Base-by-base conservation (phyloP, 768 basidiomycete genomes). In the Tulasnella sp. region DNA sequence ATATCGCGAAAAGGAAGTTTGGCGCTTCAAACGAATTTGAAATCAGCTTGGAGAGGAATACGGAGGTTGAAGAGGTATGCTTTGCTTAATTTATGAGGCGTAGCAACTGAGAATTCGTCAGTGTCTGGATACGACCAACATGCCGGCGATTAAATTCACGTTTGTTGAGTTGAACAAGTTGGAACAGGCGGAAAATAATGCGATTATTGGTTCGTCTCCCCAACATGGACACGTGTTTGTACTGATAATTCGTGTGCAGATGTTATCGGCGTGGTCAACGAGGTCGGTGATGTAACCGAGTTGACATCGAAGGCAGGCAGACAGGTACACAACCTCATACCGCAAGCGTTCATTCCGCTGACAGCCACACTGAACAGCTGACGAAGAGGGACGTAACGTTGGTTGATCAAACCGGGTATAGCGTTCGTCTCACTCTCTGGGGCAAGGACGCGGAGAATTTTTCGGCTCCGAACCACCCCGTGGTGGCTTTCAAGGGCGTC, bases 1-100 rank as follows among this genome's bases (percentile, higher is more conserved):
- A 90, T 65, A 81, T 97, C 12, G 94, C 93, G 31, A 98, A 96
- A 74, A 97, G 92, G 72, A 93, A 96, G 70, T 99, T 94, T 69
- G 85, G 79, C 32, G 90, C 87, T 65, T 69, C 94, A 49, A 96
- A 93, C 66, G 93, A 98, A 66, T 98, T 97, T 65, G 93, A 98
- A 67, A 79, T 99, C 61, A 75, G 73, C 49, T 74, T 99, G n/a
- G 89, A 92, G 62, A 80, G 77, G 60, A 75, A 79, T 57, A 91
- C 91, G 0, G 86, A 87, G 59, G 74, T 98, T 19, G 84, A 88
- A 66, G 87, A 91, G 74, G 87, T 88, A 57, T 40, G 75, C 63
- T 43, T 19, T 59, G 12, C 17, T 62, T 11, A n/a, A 14, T 31
- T 19, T n/a, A n/a, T 11, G 43, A n/a, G n/a, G n/a, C n/a, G n/a